Percentiles rank a stretch among this genome's conserved stretches.
Conservation (phyloP, 441 rosid genomes). For the Erodium texanum region DNA sequence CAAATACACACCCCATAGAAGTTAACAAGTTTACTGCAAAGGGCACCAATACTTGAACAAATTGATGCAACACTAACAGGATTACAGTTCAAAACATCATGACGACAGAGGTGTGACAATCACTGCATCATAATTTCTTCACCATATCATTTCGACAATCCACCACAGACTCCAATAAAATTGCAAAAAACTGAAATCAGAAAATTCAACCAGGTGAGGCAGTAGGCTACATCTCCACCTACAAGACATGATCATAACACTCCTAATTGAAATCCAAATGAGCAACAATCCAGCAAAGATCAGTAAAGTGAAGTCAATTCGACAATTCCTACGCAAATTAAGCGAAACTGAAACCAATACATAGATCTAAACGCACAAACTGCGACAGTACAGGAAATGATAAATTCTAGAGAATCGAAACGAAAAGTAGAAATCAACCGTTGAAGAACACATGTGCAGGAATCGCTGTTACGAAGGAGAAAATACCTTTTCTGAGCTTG, state of each 20-base stretch:
- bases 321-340: not conserved
- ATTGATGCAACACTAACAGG: not conserved
- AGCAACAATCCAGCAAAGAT: not conserved
- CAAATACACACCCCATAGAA: not conserved
- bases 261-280: not conserved
- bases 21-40: not conserved
- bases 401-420: not conserved
- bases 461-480: not conserved
- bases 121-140: not conserved
- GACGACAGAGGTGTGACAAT: slow-evolving; percentile 1
- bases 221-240: not conserved
- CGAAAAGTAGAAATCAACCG: not conserved
- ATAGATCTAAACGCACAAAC: not conserved
- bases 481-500: slow-evolving; percentile 1
- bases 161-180: not conserved
- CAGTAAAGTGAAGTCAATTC: not conserved
- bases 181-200: not conserved
- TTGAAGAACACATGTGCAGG: not conserved
- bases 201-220: not conserved
- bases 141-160: not conserved
- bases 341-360: not conserved
- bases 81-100: not conserved
- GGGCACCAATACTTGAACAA: not conserved
- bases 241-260: not conserved
- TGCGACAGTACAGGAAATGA: not conserved